Percentiles rank a stretch among this genome's conserved stretches.
These are phyloP conservation scores for Dendrobium huoshanense DNA, from an alignment of 106 monocot genomes.

Conservation along the genomic window DNA sequence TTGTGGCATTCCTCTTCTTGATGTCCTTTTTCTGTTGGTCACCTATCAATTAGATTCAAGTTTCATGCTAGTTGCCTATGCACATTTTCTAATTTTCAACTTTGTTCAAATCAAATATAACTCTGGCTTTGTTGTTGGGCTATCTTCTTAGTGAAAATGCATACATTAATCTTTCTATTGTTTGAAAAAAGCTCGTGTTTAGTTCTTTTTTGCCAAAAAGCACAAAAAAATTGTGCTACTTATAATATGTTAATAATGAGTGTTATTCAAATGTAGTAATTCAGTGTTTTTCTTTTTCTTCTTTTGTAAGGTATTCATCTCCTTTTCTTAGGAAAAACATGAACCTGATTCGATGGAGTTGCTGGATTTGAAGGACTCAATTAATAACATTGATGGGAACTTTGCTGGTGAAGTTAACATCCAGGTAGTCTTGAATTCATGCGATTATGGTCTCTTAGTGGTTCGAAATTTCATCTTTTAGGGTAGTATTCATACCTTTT, in stretches of 20 bases:
- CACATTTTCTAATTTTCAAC: not conserved
- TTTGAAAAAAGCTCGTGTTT: not conserved
- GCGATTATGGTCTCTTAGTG: not conserved
- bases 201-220: too few species aligned
- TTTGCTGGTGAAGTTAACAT: slow-evolving; percentile 2
- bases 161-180: not conserved
- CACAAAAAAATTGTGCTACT: not conserved
- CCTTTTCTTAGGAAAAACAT: slow-evolving; percentile 24
- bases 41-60: not conserved
- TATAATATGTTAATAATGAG: not conserved
- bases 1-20: not conserved
- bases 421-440: slow-evolving; percentile 20
- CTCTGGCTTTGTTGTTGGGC: not conserved
- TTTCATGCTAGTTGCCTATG: not conserved
- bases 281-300: not conserved
- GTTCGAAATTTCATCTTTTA: not conserved
- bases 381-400: slow-evolving; percentile 18
- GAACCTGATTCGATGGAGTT: slow-evolving; percentile 11
- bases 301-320: slow-evolving; percentile 5
- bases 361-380: slow-evolving; percentile 7
- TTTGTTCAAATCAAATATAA: not conserved
- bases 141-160: not conserved
- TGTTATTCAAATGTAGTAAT: not conserved
- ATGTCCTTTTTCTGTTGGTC: not conserved
- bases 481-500: slow-evolving; percentile 8